phyloP scores from a whole-genome alignment of 2,329 filamentous ascomycete genomes.

The Simplicillium aogashimaense region DNA sequence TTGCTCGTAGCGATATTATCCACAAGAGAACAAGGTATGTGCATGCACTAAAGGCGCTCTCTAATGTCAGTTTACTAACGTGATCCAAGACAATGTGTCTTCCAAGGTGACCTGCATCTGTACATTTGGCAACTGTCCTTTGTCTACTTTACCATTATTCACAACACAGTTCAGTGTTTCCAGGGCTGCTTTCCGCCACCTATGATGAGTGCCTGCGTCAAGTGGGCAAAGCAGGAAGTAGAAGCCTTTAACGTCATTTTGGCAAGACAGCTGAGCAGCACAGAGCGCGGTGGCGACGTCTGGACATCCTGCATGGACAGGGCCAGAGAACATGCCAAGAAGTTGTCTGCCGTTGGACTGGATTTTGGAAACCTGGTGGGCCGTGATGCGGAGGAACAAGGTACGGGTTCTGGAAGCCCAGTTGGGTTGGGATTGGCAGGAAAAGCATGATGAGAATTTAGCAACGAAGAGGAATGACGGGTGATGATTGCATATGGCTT shows the following conservation, averaged over 20 bases:
- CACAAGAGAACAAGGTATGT: slow-evolving; percentile 71
- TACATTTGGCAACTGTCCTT: slow-evolving; percentile 95
- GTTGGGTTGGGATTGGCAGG: slow-evolving; percentile 30
- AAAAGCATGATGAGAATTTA: no score
- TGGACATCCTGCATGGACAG: slow-evolving; percentile 79
- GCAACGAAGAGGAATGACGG: not conserved
- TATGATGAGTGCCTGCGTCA: slow-evolving; percentile 90
- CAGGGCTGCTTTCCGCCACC: slow-evolving; percentile 75
- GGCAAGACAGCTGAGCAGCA: slow-evolving; percentile 75
- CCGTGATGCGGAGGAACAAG: slow-evolving; percentile 30
- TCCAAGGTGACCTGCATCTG: slow-evolving; percentile 82
- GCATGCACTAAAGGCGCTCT: not conserved
- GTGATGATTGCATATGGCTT: not conserved
- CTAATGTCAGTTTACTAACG: not conserved
- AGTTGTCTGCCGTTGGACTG: slow-evolving; percentile 76
- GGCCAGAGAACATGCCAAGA: slow-evolving; percentile 68
- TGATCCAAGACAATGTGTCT: slow-evolving; percentile 68
- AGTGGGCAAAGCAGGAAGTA: slow-evolving; percentile 95
- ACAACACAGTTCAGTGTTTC: slow-evolving; percentile 86
- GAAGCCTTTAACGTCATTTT: slow-evolving; percentile 83
- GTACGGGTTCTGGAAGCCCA: slow-evolving; percentile 12
- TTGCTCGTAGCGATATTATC: slow-evolving; percentile 67
- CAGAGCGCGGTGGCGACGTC: slow-evolving; percentile 62
- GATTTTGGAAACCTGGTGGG: slow-evolving; percentile 82
- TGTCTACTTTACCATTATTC: slow-evolving; percentile 89